Evolutionary conservation across 31 red algal species (phyloP).

Genomic region (Asparagopsis taxiformis): DNA sequence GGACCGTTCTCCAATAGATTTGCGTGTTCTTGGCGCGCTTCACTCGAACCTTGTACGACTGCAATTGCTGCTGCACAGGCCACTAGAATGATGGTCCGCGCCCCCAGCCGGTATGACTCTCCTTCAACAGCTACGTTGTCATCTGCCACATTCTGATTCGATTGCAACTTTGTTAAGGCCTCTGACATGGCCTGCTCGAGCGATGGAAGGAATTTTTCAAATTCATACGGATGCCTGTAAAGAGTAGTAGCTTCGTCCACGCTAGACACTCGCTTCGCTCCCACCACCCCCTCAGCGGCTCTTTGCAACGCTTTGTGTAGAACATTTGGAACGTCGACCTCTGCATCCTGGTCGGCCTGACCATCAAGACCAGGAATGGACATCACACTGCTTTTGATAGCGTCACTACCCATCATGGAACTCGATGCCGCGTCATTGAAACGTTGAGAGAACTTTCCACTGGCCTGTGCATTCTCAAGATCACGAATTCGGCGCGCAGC

Average conservation of each 20-base stretch:
- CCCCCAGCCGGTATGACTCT: background rate
- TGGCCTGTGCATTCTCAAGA: constrained; percentile 19
- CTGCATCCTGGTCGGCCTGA: background rate
- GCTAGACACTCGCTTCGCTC: background rate
- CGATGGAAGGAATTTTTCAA: constrained; percentile 34
- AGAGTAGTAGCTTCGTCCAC: constrained; percentile 8
- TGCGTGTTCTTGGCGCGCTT: constrained; percentile 17
- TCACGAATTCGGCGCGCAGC: constrained; percentile 21
- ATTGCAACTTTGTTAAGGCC: constrained; percentile 8
- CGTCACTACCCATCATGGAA: background rate
- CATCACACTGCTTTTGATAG: background rate
- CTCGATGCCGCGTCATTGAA: constrained; percentile 7
- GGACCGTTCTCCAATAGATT: constrained; percentile 15
- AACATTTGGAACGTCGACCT: background rate
- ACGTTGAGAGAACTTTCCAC: background rate
- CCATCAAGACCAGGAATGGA: background rate
- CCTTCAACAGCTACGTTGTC: constrained; percentile 17
- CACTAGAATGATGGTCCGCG: constrained; percentile 7
- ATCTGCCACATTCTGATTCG: constrained; percentile 1
- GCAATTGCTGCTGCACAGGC: constrained; percentile 28
- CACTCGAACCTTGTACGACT: constrained; percentile 32
- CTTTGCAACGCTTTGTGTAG: background rate
- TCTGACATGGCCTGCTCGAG: constrained; percentile 21
- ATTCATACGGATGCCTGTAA: constrained; percentile 31
- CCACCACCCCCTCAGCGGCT: background rate